Evolutionary conservation across 2,329 filamentous ascomycete species (phyloP), one percentile per base, ranked within the genome.

Genomic region (Pezicula rhizophila): DNA sequence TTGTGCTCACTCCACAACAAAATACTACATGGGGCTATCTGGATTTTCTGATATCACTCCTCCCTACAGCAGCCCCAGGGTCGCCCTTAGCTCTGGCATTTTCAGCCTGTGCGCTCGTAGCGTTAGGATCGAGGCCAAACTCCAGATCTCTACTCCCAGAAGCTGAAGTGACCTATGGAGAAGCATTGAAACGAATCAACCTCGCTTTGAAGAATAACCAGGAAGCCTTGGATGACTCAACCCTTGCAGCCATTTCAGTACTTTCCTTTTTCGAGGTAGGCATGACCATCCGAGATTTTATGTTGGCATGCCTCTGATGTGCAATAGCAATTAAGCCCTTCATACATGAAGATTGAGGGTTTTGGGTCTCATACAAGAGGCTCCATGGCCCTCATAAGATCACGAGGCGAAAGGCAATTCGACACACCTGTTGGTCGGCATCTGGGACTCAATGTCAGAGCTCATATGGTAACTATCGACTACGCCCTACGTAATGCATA

Each of bases 361-460:
- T 83, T 79, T 79, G 74, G 76, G 2, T 79, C 78, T 7, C 79
- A 83, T 52, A 73, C 78, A 7, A 75, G 80, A 51, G 79, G 79
- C 7, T 80, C 79, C 17, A 74, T 82, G 31, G 75, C 79, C 53
- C 65, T 83, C 1, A 75, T 79, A 45, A 78, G 77, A 59, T 69
- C 72, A 2, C 72, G 79, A 11, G 77, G 77, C 5, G 72, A 69
- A 50, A 69, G 73, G 49, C 75, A 78, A 55, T 64, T 78, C 15
- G 65, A 68, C 40, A 77, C 73, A n/a, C 72, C 70, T 58, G 64
- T 69, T 4, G 79, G 78, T 0, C 60, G 76, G n/a, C 69, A 73
- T 46, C 66, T 83, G 12, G 82, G 82, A 58, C 71, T 79, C 44
- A 75, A 77, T 10, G 78, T 82, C 18, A 72, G 79, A 47, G 79